Evolutionary conservation across 768 basidiomycete species (phyloP).

Genomic region (Chalciporus sphaerocephalus): DNA sequence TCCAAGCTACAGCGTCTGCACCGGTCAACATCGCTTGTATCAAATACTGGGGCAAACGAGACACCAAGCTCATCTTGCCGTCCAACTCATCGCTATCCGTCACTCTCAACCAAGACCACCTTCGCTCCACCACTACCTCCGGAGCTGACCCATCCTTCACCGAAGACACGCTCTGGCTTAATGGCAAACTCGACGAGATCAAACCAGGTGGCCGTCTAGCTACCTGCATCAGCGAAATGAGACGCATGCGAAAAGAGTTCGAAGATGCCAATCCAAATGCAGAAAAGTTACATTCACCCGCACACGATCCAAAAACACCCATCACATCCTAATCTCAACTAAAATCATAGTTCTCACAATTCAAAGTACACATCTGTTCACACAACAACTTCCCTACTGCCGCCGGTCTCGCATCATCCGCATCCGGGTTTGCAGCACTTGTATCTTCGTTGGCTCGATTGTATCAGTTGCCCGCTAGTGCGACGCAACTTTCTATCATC

Average conservation of each 20-base stretch:
- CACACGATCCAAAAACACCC: background rate
- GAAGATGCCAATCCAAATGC: slow-evolving; percentile 65
- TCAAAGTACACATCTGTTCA: slow-evolving; percentile 82
- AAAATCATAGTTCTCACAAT: slow-evolving; percentile 29
- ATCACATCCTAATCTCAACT: slow-evolving; percentile 1
- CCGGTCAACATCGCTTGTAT: slow-evolving; percentile 98
- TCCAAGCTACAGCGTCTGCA: slow-evolving; percentile 84
- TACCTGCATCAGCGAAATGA: slow-evolving; percentile 87
- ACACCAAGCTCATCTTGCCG: slow-evolving; percentile 90
- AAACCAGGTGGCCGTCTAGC: slow-evolving; percentile 71
- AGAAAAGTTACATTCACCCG: slow-evolving; percentile 51
- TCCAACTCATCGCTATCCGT: slow-evolving; percentile 99
- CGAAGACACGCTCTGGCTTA: slow-evolving; percentile 87
- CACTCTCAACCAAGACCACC: slow-evolving; percentile 93
- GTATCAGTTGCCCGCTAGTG: slow-evolving; percentile 72
- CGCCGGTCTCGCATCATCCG: slow-evolving; percentile 95
- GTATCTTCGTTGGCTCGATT: slow-evolving; percentile 84
- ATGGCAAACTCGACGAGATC: slow-evolving; percentile 89
- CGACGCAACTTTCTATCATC: slow-evolving; percentile 85
- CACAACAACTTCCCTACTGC: slow-evolving; percentile 99
- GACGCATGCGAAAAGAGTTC: slow-evolving; percentile 63
- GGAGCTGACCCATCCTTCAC: slow-evolving; percentile 73
- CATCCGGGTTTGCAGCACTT: slow-evolving; percentile 94
- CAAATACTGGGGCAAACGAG: slow-evolving; percentile 99
- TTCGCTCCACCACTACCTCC: slow-evolving; percentile 90